Evolutionary conservation across 805 yeast genomes (phyloP).

Genomic region (Isabelozyma rhagii): DNA sequence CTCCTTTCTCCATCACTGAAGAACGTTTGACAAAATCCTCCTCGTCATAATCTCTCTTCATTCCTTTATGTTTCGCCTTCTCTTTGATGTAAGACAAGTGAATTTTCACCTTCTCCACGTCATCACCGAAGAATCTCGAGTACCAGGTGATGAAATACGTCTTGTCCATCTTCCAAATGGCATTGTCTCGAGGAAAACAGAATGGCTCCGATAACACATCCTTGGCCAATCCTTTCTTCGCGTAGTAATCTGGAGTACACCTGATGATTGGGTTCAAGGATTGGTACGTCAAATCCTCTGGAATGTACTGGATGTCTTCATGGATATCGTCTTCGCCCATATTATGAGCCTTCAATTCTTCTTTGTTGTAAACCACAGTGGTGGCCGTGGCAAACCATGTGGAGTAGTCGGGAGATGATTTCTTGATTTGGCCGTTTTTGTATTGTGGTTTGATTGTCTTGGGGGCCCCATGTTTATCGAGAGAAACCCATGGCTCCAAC

Average conservation of each 20-base stretch:
- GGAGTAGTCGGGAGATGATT: constrained; percentile 67
- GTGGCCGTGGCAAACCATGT: constrained; percentile 75
- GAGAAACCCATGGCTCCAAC: constrained; percentile 76
- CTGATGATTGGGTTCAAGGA: constrained; percentile 74
- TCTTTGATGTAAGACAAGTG: constrained; percentile 69
- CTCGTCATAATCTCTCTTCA: constrained; percentile 37
- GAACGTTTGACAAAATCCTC: constrained; percentile 24
- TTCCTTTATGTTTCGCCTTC: constrained; percentile 52
- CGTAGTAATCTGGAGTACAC: constrained; percentile 79
- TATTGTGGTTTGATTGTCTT: constrained; percentile 73
- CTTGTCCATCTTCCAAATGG: constrained; percentile 52
- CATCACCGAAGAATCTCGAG: constrained; percentile 56
- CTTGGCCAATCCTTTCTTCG: constrained; percentile 60
- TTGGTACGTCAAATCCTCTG: constrained; percentile 74
- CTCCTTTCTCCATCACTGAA: constrained; percentile 37
- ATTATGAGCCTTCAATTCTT: constrained; percentile 69
- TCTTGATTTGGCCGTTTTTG: constrained; percentile 67
- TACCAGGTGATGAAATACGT: constrained; percentile 83
- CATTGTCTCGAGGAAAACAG: constrained; percentile 72
- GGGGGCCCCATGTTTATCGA: constrained; percentile 75
- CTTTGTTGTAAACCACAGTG: constrained; percentile 54
- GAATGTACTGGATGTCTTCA: constrained; percentile 52
- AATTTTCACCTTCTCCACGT: constrained; percentile 58
- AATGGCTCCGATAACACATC: constrained; percentile 67
- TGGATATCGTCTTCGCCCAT: constrained; percentile 59